Conservation (phyloP, 306 rosid species). For the Pterocarpus santalinus region DNA sequence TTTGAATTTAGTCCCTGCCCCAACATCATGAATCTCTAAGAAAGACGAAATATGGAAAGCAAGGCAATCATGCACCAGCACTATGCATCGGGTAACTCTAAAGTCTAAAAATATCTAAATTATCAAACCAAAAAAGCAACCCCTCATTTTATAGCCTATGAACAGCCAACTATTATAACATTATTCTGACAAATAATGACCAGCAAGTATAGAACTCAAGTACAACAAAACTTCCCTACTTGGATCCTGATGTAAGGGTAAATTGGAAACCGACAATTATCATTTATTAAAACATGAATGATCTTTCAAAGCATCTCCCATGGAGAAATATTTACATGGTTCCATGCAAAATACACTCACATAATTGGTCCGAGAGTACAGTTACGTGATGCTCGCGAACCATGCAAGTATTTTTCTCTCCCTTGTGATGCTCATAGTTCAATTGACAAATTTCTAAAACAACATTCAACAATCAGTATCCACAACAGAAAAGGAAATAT, state of each 20-base stretch:
- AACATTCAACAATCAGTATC: conserved; percentile 4
- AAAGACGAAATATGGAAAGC: background rate
- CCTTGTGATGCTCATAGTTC: background rate
- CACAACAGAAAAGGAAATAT: background rate
- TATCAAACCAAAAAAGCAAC: conserved; percentile 26
- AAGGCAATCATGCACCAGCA: conserved; percentile 1
- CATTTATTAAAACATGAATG: background rate
- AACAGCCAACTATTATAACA: conserved; percentile 14
- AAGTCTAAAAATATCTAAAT: background rate
- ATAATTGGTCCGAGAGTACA: too few relatives aligned
- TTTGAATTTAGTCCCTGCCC: conserved; percentile 58
- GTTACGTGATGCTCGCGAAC: too few relatives aligned
- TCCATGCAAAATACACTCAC: too few relatives aligned
- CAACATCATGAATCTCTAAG: conserved; percentile 45
- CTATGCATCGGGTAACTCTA: background rate
- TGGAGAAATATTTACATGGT: too few relatives aligned
- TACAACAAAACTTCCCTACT: background rate
- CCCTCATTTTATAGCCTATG: conserved; percentile 4
- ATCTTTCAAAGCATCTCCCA: conserved; percentile 13
- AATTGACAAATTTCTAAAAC: background rate
- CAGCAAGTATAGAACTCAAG: background rate
- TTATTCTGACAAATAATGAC: background rate
- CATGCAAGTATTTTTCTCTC: too few relatives aligned
- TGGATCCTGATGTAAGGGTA: background rate
- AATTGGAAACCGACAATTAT: conserved; percentile 3